Evolutionary conservation across 2,329 filamentous ascomycete species (phyloP).

Genomic region (Stagonosporopsis chrysanthemi): DNA sequence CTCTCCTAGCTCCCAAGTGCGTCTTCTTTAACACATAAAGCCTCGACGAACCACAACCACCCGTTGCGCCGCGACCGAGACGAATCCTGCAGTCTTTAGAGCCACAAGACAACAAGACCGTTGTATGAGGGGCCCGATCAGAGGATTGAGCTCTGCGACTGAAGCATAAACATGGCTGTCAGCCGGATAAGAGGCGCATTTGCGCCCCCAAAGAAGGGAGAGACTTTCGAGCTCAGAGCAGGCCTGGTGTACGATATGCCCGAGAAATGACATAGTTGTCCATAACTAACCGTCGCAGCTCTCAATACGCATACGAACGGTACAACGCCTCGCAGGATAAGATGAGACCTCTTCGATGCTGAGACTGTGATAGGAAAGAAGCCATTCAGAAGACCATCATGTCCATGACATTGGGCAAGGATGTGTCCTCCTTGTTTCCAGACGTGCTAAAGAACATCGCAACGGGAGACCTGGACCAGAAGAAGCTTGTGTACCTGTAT

Average conservation of each 20-base stretch:
- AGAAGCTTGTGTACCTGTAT: constrained; percentile 98
- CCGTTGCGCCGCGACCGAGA: constrained; percentile 11
- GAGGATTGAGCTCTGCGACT: constrained; percentile 40
- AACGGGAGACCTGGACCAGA: constrained; percentile 92
- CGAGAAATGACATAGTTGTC: constrained; percentile 17
- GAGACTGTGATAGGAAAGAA: constrained; percentile 73
- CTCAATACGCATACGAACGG: constrained; percentile 98
- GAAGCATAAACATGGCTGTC: constrained; percentile 75
- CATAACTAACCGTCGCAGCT: constrained; percentile 62
- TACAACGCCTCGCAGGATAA: constrained; percentile 41
- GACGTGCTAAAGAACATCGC: constrained; percentile 99
- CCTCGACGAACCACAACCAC: neutral
- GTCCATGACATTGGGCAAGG: constrained; percentile 99
- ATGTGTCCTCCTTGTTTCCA: constrained; percentile 95
- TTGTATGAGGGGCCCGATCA: constrained; percentile 47
- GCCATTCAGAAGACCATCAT: constrained; percentile 99
- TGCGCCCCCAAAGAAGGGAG: constrained; percentile 90
- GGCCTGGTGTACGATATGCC: constrained; percentile 71
- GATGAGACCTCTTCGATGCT: constrained; percentile 37
- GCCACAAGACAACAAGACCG: constrained; percentile 17
- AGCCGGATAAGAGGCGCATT: constrained; percentile 96
- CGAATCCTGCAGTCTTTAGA: constrained; percentile 7
- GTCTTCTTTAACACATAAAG: neutral
- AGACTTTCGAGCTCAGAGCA: constrained; percentile 96
- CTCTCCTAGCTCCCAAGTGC: neutral